Percentiles rank a stretch among this genome's conserved stretches.
phyloP scores from a whole-genome alignment of 495 filamentous ascomycete genomes.

The Barbatosphaeria neglecta region DNA sequence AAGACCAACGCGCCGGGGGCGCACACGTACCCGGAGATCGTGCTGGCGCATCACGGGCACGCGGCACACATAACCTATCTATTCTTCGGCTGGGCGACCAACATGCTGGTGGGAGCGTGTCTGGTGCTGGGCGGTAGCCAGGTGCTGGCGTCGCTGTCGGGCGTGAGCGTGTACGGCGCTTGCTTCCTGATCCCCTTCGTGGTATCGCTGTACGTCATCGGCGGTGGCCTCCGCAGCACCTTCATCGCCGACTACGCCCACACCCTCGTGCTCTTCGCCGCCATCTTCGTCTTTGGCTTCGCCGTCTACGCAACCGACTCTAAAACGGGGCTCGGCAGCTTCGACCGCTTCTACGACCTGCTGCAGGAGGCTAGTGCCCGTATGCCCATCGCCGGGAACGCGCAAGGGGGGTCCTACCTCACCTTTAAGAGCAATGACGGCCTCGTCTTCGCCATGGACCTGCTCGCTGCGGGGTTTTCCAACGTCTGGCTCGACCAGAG shows the following conservation, averaged over 20 bases:
- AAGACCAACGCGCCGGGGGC: slow-evolving; percentile 32
- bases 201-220: slow-evolving; percentile 15
- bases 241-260: slow-evolving; percentile 28
- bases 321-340: slow-evolving; percentile 31
- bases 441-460: slow-evolving; percentile 33
- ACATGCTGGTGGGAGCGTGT: slow-evolving; percentile 5
- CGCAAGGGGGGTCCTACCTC: slow-evolving; percentile 36
- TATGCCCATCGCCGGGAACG: slow-evolving; percentile 36
- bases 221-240: slow-evolving; percentile 20
- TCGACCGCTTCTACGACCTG: slow-evolving; percentile 34
- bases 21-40: slow-evolving; percentile 31
- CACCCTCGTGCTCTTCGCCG: slow-evolving; percentile 20
- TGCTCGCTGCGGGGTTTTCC: slow-evolving; percentile 29
- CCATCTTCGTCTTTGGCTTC: slow-evolving; percentile 39
- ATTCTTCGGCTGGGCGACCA: slow-evolving; percentile 2
- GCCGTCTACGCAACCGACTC: slow-evolving; percentile 29
- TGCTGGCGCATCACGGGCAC: slow-evolving; percentile 17
- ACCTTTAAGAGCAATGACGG: slow-evolving; percentile 38
- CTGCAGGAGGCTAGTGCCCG: slow-evolving; percentile 29
- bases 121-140: slow-evolving; percentile 8
- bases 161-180: slow-evolving; percentile 7
- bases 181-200: slow-evolving; percentile 14
- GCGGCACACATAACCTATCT: slow-evolving; percentile 24
- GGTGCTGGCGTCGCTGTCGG: slow-evolving; percentile 2
- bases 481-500: slow-evolving; percentile 33